Conservation (phyloP, 2,329 filamentous ascomycete species). For the Ceratocystis lukuohia region DNA sequence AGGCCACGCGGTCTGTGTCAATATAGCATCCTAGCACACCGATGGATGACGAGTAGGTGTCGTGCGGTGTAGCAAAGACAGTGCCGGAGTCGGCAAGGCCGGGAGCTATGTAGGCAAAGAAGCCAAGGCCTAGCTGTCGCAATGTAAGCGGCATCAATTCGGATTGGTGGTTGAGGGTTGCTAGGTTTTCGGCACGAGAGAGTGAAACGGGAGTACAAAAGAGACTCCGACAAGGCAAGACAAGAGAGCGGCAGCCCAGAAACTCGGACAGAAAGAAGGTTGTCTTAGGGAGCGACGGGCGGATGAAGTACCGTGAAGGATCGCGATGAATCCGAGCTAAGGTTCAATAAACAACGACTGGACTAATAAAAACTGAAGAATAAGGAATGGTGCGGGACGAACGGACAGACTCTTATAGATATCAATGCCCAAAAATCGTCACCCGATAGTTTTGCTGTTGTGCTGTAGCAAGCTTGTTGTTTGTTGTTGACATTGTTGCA, state of each 20-base stretch:
- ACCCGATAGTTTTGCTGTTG: not conserved
- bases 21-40: conserved; percentile 49
- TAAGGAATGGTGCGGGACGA: not conserved
- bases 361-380: not conserved
- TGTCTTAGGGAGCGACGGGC: not conserved
- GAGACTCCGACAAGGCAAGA: not conserved
- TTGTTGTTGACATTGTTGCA: conserved; percentile 3
- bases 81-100: conserved; percentile 24
- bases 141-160: not conserved
- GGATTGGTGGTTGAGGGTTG: not conserved
- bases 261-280: not conserved
- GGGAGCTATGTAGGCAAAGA: conserved; percentile 14
- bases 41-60: conserved; percentile 41
- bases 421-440: not conserved
- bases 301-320: not conserved
- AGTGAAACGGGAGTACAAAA: not conserved
- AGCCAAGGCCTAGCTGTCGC: not conserved
- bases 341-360: not conserved
- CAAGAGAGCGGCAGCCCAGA: not conserved
- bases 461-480: not conserved
- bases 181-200: not conserved
- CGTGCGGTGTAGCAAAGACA: conserved; percentile 39
- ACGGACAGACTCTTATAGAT: not conserved
- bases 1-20: conserved; percentile 46
- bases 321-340: not conserved